Conservation (phyloP, 1,284 basidiomycete species). For the Cutaneotrichosporon sp. region DNA sequence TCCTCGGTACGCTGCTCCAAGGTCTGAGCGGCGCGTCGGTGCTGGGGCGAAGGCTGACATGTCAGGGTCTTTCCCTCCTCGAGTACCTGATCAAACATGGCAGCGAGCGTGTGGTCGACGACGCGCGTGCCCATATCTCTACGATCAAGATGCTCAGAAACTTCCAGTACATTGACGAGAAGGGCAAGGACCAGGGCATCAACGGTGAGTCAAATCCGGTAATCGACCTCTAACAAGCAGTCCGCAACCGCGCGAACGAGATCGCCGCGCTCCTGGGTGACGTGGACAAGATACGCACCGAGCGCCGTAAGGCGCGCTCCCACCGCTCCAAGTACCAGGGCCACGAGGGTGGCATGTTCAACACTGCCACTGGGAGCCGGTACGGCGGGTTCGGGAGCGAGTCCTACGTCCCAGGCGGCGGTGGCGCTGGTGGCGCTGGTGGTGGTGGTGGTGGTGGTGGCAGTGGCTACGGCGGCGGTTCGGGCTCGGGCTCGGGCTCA, state of each 20-base stretch:
- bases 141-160: constrained; percentile 97
- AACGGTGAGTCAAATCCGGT: constrained; percentile 65
- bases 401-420: constrained; percentile 56
- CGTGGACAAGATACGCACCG: constrained; percentile 82
- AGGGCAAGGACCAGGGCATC: constrained; percentile 98
- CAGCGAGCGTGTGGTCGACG: constrained; percentile 97
- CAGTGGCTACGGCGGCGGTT: constrained; percentile 13
- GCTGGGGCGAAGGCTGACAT: background rate
- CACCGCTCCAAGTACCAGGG: constrained; percentile 88
- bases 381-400: constrained; percentile 85
- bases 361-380: constrained; percentile 54
- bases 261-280: constrained; percentile 84
- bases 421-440: constrained; percentile 52
- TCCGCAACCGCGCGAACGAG: constrained; percentile 70
- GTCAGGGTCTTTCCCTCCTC: constrained; percentile 81
- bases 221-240: constrained; percentile 11
- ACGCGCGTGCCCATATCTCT: constrained; percentile 88
- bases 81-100: constrained; percentile 98
- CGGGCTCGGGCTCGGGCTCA: constrained; percentile 23
- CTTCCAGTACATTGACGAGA: constrained; percentile 98
- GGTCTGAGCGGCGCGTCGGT: background rate
- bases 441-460: constrained; percentile 52
- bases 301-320: constrained; percentile 88
- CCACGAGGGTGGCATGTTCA: constrained; percentile 56
- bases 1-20: background rate